A percentile compares a stretch with the other conserved stretches of the same genome.
Conservation (phyloP, 2,329 filamentous ascomycete genomes). For the Ophiostoma sp. region DNA sequence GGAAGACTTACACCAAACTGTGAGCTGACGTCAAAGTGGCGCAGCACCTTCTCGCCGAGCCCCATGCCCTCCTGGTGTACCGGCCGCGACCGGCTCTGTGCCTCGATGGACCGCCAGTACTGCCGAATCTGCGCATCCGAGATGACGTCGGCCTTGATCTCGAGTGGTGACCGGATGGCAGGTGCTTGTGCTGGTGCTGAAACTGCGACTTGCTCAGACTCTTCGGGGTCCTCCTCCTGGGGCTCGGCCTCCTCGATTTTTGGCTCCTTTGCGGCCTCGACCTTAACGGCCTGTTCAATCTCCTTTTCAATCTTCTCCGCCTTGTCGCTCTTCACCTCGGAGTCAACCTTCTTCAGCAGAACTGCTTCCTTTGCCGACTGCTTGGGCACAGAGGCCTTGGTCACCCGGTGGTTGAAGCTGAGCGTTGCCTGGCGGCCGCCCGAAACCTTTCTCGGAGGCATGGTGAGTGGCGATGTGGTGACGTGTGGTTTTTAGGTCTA, state of each 20-base stretch:
- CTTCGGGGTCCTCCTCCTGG: slow-evolving; percentile 36
- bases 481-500: not conserved
- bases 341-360: slow-evolving; percentile 25
- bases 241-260: slow-evolving; percentile 29
- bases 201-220: not conserved
- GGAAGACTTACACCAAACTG: slow-evolving; percentile 77
- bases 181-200: not conserved
- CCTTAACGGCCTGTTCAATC: slow-evolving; percentile 26
- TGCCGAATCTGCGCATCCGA: slow-evolving; percentile 62
- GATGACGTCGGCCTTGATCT: slow-evolving; percentile 58
- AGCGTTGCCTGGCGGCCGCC: slow-evolving; percentile 51
- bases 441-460: slow-evolving; percentile 49
- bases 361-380: slow-evolving; percentile 43
- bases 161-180: slow-evolving; percentile 28
- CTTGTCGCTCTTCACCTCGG: slow-evolving; percentile 31
- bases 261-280: slow-evolving; percentile 18
- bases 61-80: slow-evolving; percentile 73
- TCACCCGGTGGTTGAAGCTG: slow-evolving; percentile 54
- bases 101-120: slow-evolving; percentile 75
- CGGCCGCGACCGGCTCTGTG: slow-evolving; percentile 58
- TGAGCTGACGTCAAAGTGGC: slow-evolving; percentile 86
- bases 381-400: slow-evolving; percentile 46
- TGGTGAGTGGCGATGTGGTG: slow-evolving; percentile 28
- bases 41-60: slow-evolving; percentile 75
- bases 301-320: slow-evolving; percentile 28